A percentile compares a stretch with the other conserved stretches of the same genome.
These are phyloP conservation scores for Marasmius sp. DNA, from an alignment of 1,284 basidiomycete species.

Conservation along the genomic window DNA sequence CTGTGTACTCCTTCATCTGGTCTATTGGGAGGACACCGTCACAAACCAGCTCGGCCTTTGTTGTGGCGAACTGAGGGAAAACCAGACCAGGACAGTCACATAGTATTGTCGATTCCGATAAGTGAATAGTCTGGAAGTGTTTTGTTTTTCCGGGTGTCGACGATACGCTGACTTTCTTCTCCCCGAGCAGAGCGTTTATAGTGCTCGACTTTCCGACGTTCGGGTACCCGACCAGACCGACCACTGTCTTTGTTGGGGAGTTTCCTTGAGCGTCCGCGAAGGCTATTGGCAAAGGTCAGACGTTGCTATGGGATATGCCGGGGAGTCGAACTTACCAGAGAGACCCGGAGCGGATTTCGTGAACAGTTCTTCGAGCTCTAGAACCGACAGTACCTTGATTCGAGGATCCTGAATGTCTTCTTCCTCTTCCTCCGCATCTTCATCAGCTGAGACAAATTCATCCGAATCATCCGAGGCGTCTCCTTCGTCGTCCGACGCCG, in stretches of 20 bases:
- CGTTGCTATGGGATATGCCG: neutral
- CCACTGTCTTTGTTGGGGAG: conserved; percentile 69
- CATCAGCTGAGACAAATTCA: conserved; percentile 21
- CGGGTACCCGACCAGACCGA: conserved; percentile 97
- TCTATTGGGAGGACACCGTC: conserved; percentile 98
- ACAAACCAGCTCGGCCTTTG: conserved; percentile 93
- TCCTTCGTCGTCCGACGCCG: conserved; percentile 18
- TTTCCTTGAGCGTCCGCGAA: conserved; percentile 68
- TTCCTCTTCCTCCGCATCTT: conserved; percentile 51
- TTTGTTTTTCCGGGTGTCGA: conserved; percentile 99
- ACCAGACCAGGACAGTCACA: conserved; percentile 99
- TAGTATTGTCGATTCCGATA: conserved; percentile 86
- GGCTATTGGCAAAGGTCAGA: conserved; percentile 37
- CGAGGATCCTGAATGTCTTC: conserved; percentile 62
- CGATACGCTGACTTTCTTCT: conserved; percentile 97
- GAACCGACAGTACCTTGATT: conserved; percentile 81
- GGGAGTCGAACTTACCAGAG: conserved; percentile 45
- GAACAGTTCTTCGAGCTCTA: conserved; percentile 91
- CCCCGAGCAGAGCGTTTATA: conserved; percentile 94
- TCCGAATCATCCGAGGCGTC: conserved; percentile 22
- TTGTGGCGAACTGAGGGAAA: conserved; percentile 97
- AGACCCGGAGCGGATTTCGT: conserved; percentile 76
- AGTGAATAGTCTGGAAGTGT: conserved; percentile 97
- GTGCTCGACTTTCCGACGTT: conserved; percentile 98
- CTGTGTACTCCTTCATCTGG: conserved; percentile 94